Base-by-base conservation (phyloP, 768 basidiomycete species). In the Mycena haematopus region DNA sequence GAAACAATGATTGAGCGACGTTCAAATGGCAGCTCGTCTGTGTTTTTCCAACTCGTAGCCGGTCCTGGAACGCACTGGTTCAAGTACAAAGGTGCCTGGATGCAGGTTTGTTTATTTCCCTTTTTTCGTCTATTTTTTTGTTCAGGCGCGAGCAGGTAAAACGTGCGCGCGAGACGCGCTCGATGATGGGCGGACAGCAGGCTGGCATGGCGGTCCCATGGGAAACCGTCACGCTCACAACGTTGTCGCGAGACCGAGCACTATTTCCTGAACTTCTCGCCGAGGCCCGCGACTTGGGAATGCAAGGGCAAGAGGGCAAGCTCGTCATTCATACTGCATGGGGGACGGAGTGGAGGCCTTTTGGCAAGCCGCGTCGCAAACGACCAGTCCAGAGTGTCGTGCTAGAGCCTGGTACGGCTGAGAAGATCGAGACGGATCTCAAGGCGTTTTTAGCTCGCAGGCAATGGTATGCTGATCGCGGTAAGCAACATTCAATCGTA, bases 401-500 rank as follows among this genome's bases (percentile, higher is more conserved):
- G 2, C 80, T 99, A 8, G 89, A 86, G 46, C 77, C 86, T 27
- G 95, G 91, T 4, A 82, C 95, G n/a, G 83, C 86, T n/a, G 90
- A 95, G 76, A 84, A 81, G 66, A 87, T 99, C n/a, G 87, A 90
- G 71, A 71, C 75, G 8, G 97, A 99, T 72, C 78, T 96, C 45
- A 85, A 83, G 63, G 83, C 89, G 6, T 99, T 99, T 75, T 79
- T 99, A 64, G 81, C 80, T 7, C 80, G 97, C 64, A 85, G 91
- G 29, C 85, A 89, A 69, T 99, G 97, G 97, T 99, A 99, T 75
- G 93, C 93, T 35, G 93, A 98, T 72, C 82, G 97, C 86, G 97
- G 96, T 90, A 66, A 68, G 86, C 71, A 15, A n/a, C n/a, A 15
- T 21, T 27, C 29, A 25, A 3, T 36, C 13, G 36, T 36, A 22